Evolutionary conservation across 139 green algal genomes (phyloP).

Genomic region (Astrephomene gubernaculifera): DNA sequence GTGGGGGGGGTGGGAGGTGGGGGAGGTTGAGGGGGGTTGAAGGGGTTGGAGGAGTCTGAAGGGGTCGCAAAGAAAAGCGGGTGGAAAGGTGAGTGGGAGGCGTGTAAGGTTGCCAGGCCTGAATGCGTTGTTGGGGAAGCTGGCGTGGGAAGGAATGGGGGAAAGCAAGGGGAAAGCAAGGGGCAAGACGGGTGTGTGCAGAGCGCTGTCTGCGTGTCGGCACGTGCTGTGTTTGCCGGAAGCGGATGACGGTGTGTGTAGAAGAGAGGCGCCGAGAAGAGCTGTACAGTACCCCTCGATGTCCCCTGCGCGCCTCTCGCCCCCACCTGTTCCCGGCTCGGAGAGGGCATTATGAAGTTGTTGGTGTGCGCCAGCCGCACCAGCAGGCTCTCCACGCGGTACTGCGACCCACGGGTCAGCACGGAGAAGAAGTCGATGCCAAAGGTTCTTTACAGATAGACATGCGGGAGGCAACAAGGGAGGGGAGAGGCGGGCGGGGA

Average conservation of each 20-base stretch:
- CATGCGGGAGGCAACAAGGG: not conserved
- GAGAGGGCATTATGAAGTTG: constrained; percentile 91
- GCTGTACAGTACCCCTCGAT: not conserved
- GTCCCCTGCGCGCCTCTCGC: not conserved
- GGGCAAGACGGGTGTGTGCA: too few species aligned
- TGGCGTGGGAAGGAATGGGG: too few species aligned
- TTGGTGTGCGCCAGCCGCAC: constrained; percentile 92
- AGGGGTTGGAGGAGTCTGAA: too few species aligned
- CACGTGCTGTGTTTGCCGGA: too few species aligned
- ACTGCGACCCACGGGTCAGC: constrained; percentile 89
- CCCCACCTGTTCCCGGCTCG: constrained; percentile 80
- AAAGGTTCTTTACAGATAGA: too few species aligned
- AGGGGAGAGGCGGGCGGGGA: not conserved
- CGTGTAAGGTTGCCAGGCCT: too few species aligned
- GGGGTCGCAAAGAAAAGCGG: too few species aligned
- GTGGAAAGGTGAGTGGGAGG: too few species aligned
- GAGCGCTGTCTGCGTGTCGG: too few species aligned
- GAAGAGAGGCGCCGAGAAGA: not conserved
- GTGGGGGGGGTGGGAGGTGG: not conserved
- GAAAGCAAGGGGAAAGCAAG: too few species aligned
- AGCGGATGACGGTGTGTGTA: too few species aligned
- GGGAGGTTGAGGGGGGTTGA: not conserved
- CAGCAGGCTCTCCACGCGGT: constrained; percentile 96
- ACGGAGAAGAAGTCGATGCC: constrained; percentile 97
- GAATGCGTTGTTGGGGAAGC: too few species aligned